Evolutionary conservation across 2,329 filamentous ascomycete genomes (phyloP).

Genomic region (Stachybotrys chlorohalonatus): DNA sequence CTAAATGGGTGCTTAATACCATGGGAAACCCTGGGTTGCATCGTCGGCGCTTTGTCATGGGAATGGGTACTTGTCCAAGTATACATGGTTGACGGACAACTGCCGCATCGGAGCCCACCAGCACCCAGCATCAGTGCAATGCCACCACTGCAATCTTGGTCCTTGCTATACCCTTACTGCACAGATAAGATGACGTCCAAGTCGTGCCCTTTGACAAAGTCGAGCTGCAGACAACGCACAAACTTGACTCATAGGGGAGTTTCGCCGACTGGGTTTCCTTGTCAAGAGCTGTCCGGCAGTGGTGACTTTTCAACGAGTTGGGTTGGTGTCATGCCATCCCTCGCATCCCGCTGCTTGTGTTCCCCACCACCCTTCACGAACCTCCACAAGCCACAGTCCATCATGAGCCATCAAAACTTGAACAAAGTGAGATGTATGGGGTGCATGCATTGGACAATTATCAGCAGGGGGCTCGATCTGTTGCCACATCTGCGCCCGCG

Average conservation of each 20-base stretch:
- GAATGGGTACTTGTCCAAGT: too few relatives aligned
- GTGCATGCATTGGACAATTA: not conserved
- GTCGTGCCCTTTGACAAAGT: not conserved
- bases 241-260: not conserved
- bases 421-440: not conserved
- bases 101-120: not conserved
- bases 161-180: not conserved
- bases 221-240: not conserved
- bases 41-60: too few relatives aligned
- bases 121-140: not conserved
- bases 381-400: not conserved
- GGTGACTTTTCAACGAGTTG: not conserved
- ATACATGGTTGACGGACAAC: not conserved
- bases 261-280: not conserved
- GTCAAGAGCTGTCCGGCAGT: not conserved
- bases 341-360: not conserved
- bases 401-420: not conserved
- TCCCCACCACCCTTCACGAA: not conserved
- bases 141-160: not conserved
- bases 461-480: not conserved
- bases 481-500: not conserved
- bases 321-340: not conserved
- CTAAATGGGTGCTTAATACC: too few relatives aligned
- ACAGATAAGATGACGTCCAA: not conserved
- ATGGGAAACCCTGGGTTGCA: too few relatives aligned